These are phyloP conservation scores for Microsporum ferrugineum DNA, from an alignment of 2,329 filamentous ascomycete species.

Conservation along the genomic window DNA sequence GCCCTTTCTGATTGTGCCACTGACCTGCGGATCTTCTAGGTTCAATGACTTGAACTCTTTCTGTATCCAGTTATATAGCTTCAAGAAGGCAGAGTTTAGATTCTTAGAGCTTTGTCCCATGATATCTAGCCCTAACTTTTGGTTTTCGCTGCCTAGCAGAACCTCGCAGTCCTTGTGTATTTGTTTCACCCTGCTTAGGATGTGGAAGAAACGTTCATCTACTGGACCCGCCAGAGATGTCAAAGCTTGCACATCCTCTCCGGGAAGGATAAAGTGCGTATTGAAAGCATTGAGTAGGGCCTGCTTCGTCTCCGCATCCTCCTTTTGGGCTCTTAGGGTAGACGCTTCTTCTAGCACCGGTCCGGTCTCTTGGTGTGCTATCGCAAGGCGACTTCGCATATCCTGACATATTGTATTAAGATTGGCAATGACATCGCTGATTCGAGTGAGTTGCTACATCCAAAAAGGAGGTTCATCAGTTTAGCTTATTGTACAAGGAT, in stretches of 20 bases:
- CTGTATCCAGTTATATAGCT: conserved; percentile 90
- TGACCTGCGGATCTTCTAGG: conserved; percentile 88
- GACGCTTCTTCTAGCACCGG: conserved; percentile 68
- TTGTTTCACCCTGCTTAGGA: conserved; percentile 67
- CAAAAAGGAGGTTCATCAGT: neutral
- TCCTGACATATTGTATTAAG: conserved; percentile 69
- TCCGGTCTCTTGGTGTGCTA: conserved; percentile 62
- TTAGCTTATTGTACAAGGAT: neutral
- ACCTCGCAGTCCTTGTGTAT: conserved; percentile 84
- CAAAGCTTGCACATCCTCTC: conserved; percentile 63
- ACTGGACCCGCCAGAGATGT: conserved; percentile 72
- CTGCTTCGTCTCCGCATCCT: conserved; percentile 68
- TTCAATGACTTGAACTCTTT: conserved; percentile 86
- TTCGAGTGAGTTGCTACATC: conserved; percentile 67
- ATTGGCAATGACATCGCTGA: conserved; percentile 64
- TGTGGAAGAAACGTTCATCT: conserved; percentile 70
- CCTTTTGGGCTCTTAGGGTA: conserved; percentile 58
- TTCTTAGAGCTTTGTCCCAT: conserved; percentile 84
- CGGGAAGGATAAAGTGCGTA: conserved; percentile 71
- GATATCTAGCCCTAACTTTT: conserved; percentile 75
- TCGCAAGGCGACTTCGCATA: conserved; percentile 65
- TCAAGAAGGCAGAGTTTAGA: conserved; percentile 83
- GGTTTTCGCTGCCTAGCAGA: conserved; percentile 78
- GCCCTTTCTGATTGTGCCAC: conserved; percentile 67
- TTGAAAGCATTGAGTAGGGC: conserved; percentile 65